Evolutionary conservation across 78 protist species (phyloP), one percentile per base, ranked within the genome.

Genomic region (Bigelowiella natans): DNA sequence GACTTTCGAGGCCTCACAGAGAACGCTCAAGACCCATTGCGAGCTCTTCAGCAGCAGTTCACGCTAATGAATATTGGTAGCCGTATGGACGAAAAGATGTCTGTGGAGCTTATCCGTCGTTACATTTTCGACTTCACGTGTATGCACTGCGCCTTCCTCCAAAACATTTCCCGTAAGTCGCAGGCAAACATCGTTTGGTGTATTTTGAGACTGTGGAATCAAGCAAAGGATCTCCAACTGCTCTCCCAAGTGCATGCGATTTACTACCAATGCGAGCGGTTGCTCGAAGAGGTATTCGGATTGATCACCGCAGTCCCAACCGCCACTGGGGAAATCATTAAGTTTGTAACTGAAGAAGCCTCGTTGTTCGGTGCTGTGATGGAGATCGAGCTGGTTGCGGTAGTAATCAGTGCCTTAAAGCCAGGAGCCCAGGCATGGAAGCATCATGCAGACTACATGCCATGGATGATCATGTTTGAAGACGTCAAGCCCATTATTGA

Each of bases 121-220:
- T 83, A 83, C 11, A 26, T 83, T 7, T 34, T 31, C 86, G 86
- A 83, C 86, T 83, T 83, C 86, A 28, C 86, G 38, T 83, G 86
- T 28, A 83, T 83, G 86, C 86, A 83, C 39, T 83, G 86, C 11
- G 39, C 86, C 2, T 83, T 51, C 73, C 73, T 51, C 34, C 73
- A 51, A 51, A 51, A 51, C 73, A 18, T 51, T 51, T 26, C 34
- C 18, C 73, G 73, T 51, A 18, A 51, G 7, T 7, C 34, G 7
- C 73, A 51, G 73, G 18, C 34, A 7, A 51, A 51, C 73, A 51
- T 51, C 73, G 73, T 51, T 26, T 51, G 18, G 7, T 26, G 73
- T 18, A 18, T 51, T 18, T 18, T 51, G 18, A 7, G 73, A 7
- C 73, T 51, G 34, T 51, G 7, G 34, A 51, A 51, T 18, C 34